Evolutionary conservation across 2,329 filamentous ascomycete species (phyloP).

Genomic region (Penicillium sp.): DNA sequence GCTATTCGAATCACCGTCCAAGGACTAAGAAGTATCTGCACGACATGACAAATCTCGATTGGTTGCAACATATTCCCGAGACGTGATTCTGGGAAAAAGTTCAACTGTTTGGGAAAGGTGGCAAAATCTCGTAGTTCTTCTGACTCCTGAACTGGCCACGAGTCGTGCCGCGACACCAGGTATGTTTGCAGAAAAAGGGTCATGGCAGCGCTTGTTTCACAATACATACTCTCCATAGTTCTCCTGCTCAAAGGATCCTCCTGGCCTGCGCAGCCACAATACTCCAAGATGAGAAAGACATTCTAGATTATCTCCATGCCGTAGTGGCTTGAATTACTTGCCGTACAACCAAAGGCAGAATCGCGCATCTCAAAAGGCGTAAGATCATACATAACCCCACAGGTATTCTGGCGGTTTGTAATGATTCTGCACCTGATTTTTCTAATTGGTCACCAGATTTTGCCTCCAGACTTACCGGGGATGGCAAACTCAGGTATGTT

Average conservation of each 20-base stretch:
- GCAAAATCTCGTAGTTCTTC: not conserved
- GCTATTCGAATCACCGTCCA: not conserved
- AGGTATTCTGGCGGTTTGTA: not conserved
- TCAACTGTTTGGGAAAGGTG: not conserved
- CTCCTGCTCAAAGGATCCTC: no score
- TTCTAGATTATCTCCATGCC: no score
- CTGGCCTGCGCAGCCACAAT: no score
- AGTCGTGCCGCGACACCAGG: constrained; percentile 4
- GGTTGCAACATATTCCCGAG: no score
- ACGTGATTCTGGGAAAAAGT: not conserved
- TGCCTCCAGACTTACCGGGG: not conserved
- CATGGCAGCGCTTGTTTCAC: no score
- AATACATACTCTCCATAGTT: no score
- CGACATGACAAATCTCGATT: no score
- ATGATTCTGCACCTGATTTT: not conserved
- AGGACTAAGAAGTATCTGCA: no score
- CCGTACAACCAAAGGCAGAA: no score
- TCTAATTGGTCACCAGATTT: not conserved
- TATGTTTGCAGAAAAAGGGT: no score
- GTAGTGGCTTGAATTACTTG: no score
- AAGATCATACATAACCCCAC: not conserved
- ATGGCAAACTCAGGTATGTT: not conserved
- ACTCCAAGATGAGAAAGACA: no score
- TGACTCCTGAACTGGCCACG: constrained; percentile 10
- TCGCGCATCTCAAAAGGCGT: not conserved